These are phyloP conservation scores for Lachancea dasiensis DNA, from an alignment of 805 yeast species.

Conservation along the genomic window DNA sequence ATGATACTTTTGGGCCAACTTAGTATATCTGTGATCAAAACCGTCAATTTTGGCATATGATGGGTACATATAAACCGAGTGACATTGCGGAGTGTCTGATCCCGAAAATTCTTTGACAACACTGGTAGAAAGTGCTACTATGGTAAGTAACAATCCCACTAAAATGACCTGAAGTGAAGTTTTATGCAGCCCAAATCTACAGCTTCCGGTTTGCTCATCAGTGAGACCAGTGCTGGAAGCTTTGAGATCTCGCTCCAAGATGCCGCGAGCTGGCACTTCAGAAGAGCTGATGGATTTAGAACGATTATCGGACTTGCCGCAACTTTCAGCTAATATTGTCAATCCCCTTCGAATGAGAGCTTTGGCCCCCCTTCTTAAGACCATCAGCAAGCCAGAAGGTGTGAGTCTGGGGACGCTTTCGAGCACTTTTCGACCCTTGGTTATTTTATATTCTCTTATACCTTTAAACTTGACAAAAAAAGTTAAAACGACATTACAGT, in stretches of 20 bases:
- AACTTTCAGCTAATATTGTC: constrained; percentile 1
- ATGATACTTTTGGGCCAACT: constrained; percentile 58
- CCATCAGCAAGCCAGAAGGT: constrained; percentile 1
- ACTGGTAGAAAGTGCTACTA: constrained; percentile 12
- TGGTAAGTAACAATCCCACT: constrained; percentile 17
- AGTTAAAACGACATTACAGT: too few species aligned
- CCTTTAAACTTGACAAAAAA: too few species aligned
- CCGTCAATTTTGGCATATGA: constrained; percentile 70
- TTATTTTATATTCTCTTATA: too few species aligned
- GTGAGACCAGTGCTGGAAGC: too few species aligned
- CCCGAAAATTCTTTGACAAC: constrained; percentile 30
- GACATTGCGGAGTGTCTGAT: constrained; percentile 51
- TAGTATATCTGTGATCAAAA: constrained; percentile 70
- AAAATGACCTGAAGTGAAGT: constrained; percentile 1
- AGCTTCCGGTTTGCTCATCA: neutral
- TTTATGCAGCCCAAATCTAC: neutral
- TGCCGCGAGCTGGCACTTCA: too few species aligned
- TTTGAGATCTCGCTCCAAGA: too few species aligned
- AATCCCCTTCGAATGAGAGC: constrained; percentile 6
- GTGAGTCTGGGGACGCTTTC: too few species aligned
- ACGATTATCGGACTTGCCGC: neutral
- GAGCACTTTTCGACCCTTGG: too few species aligned
- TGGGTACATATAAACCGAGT: constrained; percentile 74
- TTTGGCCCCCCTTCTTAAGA: constrained; percentile 3
- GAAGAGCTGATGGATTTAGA: neutral